Evolutionary conservation across 768 basidiomycete species (phyloP).

Genomic region (Xerocomus brunneocitrinus): DNA sequence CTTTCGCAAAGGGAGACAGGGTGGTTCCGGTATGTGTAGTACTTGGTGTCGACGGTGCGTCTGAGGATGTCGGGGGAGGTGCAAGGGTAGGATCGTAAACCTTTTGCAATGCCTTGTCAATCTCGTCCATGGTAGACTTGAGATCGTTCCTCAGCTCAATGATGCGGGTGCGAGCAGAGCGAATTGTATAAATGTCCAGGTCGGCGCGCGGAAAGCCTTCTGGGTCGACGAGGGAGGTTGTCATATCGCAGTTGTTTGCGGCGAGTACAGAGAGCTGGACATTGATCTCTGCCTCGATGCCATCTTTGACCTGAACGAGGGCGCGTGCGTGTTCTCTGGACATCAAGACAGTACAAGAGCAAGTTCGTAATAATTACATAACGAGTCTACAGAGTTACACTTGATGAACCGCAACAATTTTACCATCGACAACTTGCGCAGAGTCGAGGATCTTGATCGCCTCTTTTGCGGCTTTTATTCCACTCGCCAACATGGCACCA

Average conservation of each 20-base stretch:
- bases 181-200: constrained; percentile 78
- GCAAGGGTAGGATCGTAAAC: constrained; percentile 52
- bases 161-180: constrained; percentile 70
- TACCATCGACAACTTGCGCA: constrained; percentile 49
- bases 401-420: constrained; percentile 37
- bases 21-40: constrained; percentile 7
- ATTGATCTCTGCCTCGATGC: constrained; percentile 68
- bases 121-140: constrained; percentile 54
- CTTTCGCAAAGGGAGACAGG: constrained; percentile 65
- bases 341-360: constrained; percentile 24
- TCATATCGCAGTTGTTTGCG: constrained; percentile 59
- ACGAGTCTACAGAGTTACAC: neutral
- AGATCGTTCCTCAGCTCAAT: constrained; percentile 81
- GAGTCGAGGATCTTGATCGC: constrained; percentile 50
- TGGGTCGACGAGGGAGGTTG: constrained; percentile 72
- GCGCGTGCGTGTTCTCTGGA: constrained; percentile 54
- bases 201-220: constrained; percentile 90
- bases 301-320: constrained; percentile 65
- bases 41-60: constrained; percentile 21
- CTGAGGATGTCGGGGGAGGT: constrained; percentile 19
- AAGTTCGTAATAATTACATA: constrained; percentile 3
- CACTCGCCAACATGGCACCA: constrained; percentile 76
- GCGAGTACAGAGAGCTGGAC: constrained; percentile 58
- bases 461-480: constrained; percentile 67
- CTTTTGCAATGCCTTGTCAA: constrained; percentile 62